phyloP scores from a whole-genome alignment of 2,329 filamentous ascomycete species.

The Neoarthrinium moseri region DNA sequence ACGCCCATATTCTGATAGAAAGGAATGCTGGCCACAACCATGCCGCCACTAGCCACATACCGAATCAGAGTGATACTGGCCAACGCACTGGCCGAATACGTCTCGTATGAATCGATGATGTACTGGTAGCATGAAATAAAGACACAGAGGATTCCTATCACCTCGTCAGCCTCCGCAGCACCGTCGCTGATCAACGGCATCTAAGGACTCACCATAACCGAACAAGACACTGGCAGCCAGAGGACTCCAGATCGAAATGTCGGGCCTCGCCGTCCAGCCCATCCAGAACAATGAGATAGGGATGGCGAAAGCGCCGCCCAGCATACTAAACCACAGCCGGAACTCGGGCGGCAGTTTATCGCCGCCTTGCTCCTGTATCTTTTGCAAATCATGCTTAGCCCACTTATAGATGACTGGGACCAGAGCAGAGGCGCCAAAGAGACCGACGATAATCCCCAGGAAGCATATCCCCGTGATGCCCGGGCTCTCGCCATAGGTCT shows the following conservation, averaged over 20 bases:
- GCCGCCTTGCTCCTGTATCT: slow-evolving; percentile 6
- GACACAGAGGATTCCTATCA: slow-evolving; percentile 32
- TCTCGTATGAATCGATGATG: slow-evolving; percentile 43
- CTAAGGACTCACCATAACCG: slow-evolving; percentile 29
- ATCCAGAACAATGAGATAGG: slow-evolving; percentile 45
- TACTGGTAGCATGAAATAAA: slow-evolving; percentile 45
- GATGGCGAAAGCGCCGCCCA: slow-evolving; percentile 34
- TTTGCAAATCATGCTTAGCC: slow-evolving; percentile 20
- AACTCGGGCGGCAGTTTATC: slow-evolving; percentile 26
- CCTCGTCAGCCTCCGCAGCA: background rate
- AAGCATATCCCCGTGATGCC: slow-evolving; percentile 38
- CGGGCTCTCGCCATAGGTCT: slow-evolving; percentile 34
- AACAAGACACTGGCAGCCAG: slow-evolving; percentile 36
- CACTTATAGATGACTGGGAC: slow-evolving; percentile 23
- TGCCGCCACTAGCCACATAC: slow-evolving; percentile 35
- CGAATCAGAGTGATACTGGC: slow-evolving; percentile 39
- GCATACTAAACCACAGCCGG: slow-evolving; percentile 35
- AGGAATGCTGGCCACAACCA: slow-evolving; percentile 26
- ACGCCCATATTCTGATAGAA: slow-evolving; percentile 37
- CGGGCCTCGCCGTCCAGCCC: slow-evolving; percentile 38
- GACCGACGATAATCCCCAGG: slow-evolving; percentile 36
- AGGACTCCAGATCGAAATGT: slow-evolving; percentile 28
- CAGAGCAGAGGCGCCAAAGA: slow-evolving; percentile 24
- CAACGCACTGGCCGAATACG: slow-evolving; percentile 39
- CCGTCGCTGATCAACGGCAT: background rate